Evolutionary conservation across 306 rosid genomes (phyloP), one percentile per base, ranked within the genome.

Genomic region (Gastrolobium villosum): DNA sequence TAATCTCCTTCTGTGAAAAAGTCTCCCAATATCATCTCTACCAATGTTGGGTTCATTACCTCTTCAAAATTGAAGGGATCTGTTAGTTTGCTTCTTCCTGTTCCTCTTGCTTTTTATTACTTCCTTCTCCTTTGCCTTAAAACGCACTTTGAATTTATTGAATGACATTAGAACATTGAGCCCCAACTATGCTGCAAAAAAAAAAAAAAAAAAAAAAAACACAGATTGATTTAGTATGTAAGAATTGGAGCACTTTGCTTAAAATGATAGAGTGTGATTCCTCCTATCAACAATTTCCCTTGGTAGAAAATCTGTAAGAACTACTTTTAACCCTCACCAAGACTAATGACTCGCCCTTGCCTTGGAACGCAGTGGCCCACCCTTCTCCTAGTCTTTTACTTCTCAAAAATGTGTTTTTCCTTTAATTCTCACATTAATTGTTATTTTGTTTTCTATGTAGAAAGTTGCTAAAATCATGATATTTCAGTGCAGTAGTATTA

Each of bases 291-390:
- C 30, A 68, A 35, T 48, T 48, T 5, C 5, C 41, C 74, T 68
- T n/a, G 41, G 31, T 45, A 67, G 56, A 34, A 32, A 44, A 30
- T 28, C 39, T 43, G 9, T 5, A 45, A 59, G 20, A 53, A 41
- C 35, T 37, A 60, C 45, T 74, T 45, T 74, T 9, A 60, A 46
- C 44, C 52, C 68, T 54, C 10, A 72, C 40, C 40, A 71, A 32
- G 20, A 43, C 56, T 73, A 57, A 10, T 44, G 4, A 11, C 48
- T 2, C n/a, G 54, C 37, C 62, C 44, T 59, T 37, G 41, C 68
- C 39, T 72, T 72, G 60, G 54, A 64, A 52, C 50, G 56, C 3
- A 60, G 43, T 6, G 64, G 10, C 60, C 59, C 41, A 40, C 37
- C 31, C 64, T 61, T 54, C 72, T 54, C 10, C 52, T 5, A 26